Evolutionary conservation across 2,329 filamentous ascomycete genomes (phyloP).

Genomic region (Neonectria faginata): DNA sequence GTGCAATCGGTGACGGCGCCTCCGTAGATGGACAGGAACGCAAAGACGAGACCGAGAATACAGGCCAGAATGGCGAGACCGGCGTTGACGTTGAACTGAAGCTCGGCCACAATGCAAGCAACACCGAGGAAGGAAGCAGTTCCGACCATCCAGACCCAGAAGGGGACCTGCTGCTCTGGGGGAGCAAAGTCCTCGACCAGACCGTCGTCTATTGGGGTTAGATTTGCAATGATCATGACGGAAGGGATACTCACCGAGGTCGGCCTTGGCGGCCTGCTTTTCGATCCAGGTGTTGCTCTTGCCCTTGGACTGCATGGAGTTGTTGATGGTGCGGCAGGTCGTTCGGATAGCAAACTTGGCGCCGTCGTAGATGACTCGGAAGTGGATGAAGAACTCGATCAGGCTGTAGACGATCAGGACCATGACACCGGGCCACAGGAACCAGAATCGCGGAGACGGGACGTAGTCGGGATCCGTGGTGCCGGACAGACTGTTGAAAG

Average conservation of each 20-base stretch:
- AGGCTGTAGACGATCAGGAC: conserved; percentile 57
- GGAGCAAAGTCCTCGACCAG: conserved; percentile 55
- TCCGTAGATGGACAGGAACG: conserved; percentile 62
- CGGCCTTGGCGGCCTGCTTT: conserved; percentile 51
- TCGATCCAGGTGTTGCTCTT: conserved; percentile 50
- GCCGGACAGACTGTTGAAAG: conserved; percentile 49
- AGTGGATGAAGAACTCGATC: conserved; percentile 56
- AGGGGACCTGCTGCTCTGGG: conserved; percentile 61
- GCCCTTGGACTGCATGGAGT: conserved; percentile 47
- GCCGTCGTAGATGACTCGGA: conserved; percentile 52
- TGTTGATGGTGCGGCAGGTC: conserved; percentile 48
- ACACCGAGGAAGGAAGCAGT: conserved; percentile 61
- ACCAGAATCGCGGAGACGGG: conserved; percentile 56
- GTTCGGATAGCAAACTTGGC: conserved; percentile 50
- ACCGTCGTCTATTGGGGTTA: conserved; percentile 30
- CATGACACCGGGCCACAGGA: conserved; percentile 59
- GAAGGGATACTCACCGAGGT: conserved; percentile 20
- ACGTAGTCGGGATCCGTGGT: conserved; percentile 45
- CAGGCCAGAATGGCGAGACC: conserved; percentile 67
- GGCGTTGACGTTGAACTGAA: conserved; percentile 68
- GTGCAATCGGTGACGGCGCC: conserved; percentile 70
- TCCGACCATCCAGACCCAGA: conserved; percentile 64
- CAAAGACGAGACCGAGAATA: conserved; percentile 68
- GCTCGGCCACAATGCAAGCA: conserved; percentile 62
- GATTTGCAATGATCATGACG: conserved; percentile 18